Evolutionary conservation across 1,284 basidiomycete genomes (phyloP).

Genomic region (Leccinum huronense): DNA sequence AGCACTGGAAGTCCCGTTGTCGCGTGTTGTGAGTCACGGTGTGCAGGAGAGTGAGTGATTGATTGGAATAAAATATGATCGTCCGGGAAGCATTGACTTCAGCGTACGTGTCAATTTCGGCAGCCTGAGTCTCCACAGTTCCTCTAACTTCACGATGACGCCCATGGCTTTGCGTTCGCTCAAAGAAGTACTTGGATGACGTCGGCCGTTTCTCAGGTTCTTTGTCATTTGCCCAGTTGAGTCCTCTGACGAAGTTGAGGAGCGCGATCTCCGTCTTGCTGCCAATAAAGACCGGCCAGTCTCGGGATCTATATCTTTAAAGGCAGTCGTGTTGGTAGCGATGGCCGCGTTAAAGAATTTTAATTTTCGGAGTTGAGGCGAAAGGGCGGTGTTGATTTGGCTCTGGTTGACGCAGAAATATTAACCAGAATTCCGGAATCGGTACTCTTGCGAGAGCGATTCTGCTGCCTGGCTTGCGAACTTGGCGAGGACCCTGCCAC

Average conservation of each 20-base stretch:
- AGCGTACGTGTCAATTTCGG: constrained; percentile 60
- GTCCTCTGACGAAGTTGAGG: constrained; percentile 84
- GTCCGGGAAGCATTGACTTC: constrained; percentile 83
- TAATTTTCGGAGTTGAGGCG: constrained; percentile 51
- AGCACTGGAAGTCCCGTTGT: too few species aligned
- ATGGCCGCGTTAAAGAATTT: constrained; percentile 84
- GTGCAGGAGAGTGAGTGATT: constrained; percentile 55
- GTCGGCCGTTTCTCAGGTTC: constrained; percentile 64
- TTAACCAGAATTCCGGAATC: constrained; percentile 41
- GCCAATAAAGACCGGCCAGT: constrained; percentile 77
- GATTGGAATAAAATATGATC: constrained; percentile 96
- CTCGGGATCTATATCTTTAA: constrained; percentile 77
- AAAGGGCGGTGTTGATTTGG: constrained; percentile 64
- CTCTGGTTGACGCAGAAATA: constrained; percentile 88
- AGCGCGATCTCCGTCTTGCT: constrained; percentile 97
- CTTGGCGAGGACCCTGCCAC: constrained; percentile 96
- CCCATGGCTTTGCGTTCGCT: constrained; percentile 97
- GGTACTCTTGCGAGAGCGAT: constrained; percentile 37
- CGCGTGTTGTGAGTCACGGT: too few species aligned
- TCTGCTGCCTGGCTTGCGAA: constrained; percentile 73
- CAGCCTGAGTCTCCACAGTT: constrained; percentile 40
- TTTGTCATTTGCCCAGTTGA: constrained; percentile 80
- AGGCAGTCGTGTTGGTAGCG: constrained; percentile 94
- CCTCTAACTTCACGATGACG: constrained; percentile 69
- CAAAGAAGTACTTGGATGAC: constrained; percentile 89